Evolutionary conservation across 495 filamentous ascomycete species (phyloP).

Genomic region (Penicillium argentinense): DNA sequence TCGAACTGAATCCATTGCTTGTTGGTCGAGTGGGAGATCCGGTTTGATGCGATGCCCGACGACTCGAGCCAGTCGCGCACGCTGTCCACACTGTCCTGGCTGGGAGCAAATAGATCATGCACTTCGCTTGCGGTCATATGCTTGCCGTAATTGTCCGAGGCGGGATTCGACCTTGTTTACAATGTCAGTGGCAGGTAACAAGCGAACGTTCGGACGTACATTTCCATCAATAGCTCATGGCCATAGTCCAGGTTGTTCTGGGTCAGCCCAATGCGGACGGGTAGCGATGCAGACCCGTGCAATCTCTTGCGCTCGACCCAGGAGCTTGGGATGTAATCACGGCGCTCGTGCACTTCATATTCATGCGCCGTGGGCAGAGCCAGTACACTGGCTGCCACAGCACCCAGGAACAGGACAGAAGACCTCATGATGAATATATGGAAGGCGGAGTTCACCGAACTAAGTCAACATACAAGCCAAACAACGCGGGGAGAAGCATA

Average conservation of each 20-base stretch:
- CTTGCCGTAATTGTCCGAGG: conserved; percentile 54
- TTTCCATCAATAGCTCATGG: conserved; percentile 55
- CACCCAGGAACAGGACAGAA: conserved; percentile 29
- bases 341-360: conserved; percentile 45
- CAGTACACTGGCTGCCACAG: conserved; percentile 22
- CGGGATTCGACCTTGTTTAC: conserved; percentile 32
- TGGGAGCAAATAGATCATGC: conserved; percentile 52
- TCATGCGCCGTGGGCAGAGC: conserved; percentile 30
- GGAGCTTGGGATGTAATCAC: conserved; percentile 29
- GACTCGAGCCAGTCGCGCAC: conserved; percentile 50
- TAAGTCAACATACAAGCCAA: background rate
- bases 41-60: conserved; percentile 46
- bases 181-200: background rate
- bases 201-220: conserved; percentile 29
- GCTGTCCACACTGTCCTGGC: conserved; percentile 35
- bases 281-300: conserved; percentile 36
- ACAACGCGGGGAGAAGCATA: background rate
- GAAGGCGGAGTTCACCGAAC: background rate
- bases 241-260: conserved; percentile 54
- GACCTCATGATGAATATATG: conserved; percentile 26
- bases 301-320: conserved; percentile 35
- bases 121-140: conserved; percentile 47
- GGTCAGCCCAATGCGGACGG: conserved; percentile 55
- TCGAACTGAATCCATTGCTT: conserved; percentile 58
- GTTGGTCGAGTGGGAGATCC: conserved; percentile 46